Conservation (phyloP, 1,284 basidiomycete genomes). For the Apiotrichum sp. region DNA sequence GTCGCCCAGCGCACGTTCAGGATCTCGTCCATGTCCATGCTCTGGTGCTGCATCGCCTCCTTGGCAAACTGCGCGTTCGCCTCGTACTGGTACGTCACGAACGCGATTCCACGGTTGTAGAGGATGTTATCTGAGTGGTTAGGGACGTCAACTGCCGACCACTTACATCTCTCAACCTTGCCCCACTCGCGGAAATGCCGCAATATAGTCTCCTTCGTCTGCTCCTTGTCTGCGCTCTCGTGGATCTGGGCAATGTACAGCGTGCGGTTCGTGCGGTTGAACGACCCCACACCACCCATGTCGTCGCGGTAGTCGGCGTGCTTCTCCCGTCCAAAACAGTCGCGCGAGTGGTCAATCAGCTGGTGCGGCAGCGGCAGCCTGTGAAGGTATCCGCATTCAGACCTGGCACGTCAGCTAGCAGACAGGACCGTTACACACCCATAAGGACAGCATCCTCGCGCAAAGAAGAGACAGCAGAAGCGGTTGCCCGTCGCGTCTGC, state of each 20-base stretch:
- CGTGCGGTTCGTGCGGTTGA: conserved; percentile 88
- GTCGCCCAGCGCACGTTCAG: conserved; percentile 97
- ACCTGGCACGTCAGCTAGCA: conserved; percentile 41
- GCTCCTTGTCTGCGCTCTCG: conserved; percentile 76
- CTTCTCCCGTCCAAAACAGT: conserved; percentile 96
- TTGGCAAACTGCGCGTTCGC: conserved; percentile 91
- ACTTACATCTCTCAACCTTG: conserved; percentile 84
- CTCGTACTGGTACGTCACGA: conserved; percentile 90
- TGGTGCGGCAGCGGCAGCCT: conserved; percentile 66
- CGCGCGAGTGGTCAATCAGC: conserved; percentile 84
- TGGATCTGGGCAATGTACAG: conserved; percentile 91
- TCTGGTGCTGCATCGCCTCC: conserved; percentile 98
- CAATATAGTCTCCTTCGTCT: conserved; percentile 82
- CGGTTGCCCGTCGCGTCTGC: conserved; percentile 84
- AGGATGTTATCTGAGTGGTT: conserved; percentile 67
- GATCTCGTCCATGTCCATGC: conserved; percentile 94
- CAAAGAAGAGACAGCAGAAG: conserved; percentile 92
- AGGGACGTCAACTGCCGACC: not conserved
- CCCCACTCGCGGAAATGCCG: conserved; percentile 97
- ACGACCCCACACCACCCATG: conserved; percentile 98
- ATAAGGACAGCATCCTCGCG: conserved; percentile 93
- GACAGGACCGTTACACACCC: conserved; percentile 50
- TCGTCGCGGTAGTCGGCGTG: conserved; percentile 97
- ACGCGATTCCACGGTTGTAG: conserved; percentile 90
- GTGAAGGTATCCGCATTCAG: conserved; percentile 94